These are phyloP conservation scores for Scedosporium dehoogii DNA, from an alignment of 2,329 filamentous ascomycete species.

Conservation along the genomic window DNA sequence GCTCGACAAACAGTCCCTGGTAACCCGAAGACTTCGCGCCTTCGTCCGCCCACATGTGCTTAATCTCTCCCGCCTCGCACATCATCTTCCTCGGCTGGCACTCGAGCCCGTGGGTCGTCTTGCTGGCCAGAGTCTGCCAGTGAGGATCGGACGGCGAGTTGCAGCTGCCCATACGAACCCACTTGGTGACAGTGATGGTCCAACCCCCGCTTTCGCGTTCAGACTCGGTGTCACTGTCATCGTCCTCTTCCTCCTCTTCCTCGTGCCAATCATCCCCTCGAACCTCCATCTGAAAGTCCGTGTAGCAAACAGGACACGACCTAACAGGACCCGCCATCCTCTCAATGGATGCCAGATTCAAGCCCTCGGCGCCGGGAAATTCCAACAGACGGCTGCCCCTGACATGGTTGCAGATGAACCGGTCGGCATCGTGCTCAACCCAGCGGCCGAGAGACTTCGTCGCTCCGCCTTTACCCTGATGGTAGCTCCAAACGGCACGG, in stretches of 20 bases:
- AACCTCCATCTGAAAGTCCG: conserved; percentile 5
- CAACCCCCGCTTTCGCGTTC: background rate
- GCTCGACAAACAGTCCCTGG: conserved; percentile 1
- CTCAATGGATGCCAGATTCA: background rate
- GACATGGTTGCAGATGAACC: conserved; percentile 2
- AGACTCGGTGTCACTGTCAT: background rate
- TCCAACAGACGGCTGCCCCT: background rate
- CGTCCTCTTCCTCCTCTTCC: background rate
- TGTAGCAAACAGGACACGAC: conserved; percentile 6
- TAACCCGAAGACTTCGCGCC: background rate
- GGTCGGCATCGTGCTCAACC: background rate
- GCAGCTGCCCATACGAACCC: conserved; percentile 6
- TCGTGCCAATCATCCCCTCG: background rate
- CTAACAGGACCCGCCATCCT: background rate
- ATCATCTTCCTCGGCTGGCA: background rate
- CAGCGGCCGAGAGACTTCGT: background rate
- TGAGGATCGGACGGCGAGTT: background rate
- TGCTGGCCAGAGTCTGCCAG: background rate
- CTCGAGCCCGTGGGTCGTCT: background rate
- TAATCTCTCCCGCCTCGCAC: conserved; percentile 2
- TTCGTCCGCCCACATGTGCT: conserved; percentile 5
- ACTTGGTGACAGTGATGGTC: conserved; percentile 4
- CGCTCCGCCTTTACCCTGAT: background rate
- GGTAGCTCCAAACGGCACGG: background rate
- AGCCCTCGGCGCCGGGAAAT: background rate